Conservation (phyloP, 2,329 filamentous ascomycete species). For the Claviceps maximensis region DNA sequence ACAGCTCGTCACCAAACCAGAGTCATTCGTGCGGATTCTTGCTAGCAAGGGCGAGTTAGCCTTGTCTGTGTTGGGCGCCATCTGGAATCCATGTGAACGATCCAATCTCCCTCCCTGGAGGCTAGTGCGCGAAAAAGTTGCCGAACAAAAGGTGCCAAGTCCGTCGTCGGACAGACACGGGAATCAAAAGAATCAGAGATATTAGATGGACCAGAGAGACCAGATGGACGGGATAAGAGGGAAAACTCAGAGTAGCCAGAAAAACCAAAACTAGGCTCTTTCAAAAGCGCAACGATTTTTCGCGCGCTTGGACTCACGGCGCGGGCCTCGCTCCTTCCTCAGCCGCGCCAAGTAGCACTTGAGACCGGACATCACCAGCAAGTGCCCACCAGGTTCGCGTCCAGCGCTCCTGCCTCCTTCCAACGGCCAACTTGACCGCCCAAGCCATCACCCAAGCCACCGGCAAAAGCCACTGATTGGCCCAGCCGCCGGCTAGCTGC, state of each 20-base stretch:
- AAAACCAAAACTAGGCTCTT: not conserved
- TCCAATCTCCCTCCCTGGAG: constrained; percentile 6
- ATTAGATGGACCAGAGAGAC: not conserved
- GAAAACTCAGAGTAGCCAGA: not conserved
- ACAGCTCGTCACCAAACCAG: not conserved
- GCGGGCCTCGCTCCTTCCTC: not conserved
- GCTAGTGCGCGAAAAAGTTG: not conserved
- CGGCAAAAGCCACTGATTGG: not conserved
- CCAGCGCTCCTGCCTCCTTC: not conserved
- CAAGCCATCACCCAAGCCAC: not conserved
- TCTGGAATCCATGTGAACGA: not conserved
- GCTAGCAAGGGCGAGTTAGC: not conserved
- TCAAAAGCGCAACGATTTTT: not conserved
- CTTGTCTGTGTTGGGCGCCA: constrained; percentile 1
- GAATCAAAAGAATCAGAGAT: not conserved
- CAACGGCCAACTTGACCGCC: not conserved
- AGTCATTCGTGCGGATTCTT: not conserved
- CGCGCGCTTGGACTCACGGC: not conserved
- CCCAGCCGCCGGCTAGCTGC: not conserved
- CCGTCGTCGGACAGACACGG: not conserved
- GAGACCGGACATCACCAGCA: not conserved
- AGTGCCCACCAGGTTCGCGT: not conserved
- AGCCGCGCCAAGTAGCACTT: not conserved
- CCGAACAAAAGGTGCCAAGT: not conserved
- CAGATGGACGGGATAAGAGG: too few species aligned